phyloP scores from a whole-genome alignment of 2,329 filamentous ascomycete species.

The Claviceps sp. region DNA sequence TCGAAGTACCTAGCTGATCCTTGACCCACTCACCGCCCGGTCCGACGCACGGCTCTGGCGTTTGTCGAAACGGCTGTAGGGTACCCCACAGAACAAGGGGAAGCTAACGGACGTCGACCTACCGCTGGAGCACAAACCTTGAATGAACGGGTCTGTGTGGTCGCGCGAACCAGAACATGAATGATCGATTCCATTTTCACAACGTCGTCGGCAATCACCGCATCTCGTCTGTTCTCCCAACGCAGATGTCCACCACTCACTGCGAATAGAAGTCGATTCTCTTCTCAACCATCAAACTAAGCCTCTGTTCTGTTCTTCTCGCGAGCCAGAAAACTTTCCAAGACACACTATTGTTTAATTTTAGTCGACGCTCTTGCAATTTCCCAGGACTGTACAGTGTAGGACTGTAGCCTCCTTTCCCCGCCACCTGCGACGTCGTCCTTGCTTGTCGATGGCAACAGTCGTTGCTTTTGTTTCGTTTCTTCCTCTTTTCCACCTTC shows the following conservation, averaged over 20 bases:
- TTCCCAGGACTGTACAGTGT: too few relatives aligned
- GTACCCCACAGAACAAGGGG: neutral
- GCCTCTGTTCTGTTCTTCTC: too few relatives aligned
- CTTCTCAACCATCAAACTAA: too few relatives aligned
- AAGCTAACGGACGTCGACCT: neutral
- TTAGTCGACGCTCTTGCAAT: too few relatives aligned
- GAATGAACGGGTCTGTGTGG: neutral
- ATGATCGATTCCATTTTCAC: neutral
- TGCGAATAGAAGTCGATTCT: too few relatives aligned
- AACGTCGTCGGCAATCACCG: neutral
- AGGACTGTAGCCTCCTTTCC: too few relatives aligned
- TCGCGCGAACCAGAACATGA: neutral
- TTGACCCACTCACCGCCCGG: too few relatives aligned
- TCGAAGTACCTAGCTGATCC: neutral
- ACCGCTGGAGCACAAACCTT: neutral
- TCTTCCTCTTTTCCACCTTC: neutral
- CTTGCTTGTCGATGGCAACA: neutral
- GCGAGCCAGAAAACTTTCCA: too few relatives aligned
- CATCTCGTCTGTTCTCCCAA: neutral
- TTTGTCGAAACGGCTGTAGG: too few relatives aligned
- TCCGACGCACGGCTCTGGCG: too few relatives aligned
- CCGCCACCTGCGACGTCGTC: neutral
- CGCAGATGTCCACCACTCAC: neutral
- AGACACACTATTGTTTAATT: too few relatives aligned
- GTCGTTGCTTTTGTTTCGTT: neutral